phyloP scores from a whole-genome alignment of 495 filamentous ascomycete genomes.

The Lentithecium fluviatile region DNA sequence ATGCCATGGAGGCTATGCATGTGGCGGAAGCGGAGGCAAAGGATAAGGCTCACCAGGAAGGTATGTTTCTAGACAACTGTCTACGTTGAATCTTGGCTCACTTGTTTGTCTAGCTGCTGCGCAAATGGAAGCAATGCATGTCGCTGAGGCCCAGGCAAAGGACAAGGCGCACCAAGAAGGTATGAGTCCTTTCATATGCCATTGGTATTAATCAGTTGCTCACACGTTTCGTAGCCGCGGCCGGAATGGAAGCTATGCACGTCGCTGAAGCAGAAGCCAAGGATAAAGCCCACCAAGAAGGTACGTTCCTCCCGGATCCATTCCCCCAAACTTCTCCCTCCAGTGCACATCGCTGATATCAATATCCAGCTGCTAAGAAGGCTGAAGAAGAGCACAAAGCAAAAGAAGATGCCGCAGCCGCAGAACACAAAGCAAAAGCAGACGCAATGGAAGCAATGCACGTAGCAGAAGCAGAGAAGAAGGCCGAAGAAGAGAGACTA shows the following conservation, averaged over 20 bases:
- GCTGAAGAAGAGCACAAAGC: neutral
- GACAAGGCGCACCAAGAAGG: neutral
- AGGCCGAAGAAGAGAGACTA: too few species aligned
- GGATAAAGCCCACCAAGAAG: neutral
- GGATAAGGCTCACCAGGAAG: neutral
- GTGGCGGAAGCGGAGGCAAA: neutral
- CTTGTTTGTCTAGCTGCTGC: neutral
- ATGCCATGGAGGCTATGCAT: constrained; percentile 2
- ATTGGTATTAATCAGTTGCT: neutral
- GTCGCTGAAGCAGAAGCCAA: neutral
- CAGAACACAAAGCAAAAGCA: neutral
- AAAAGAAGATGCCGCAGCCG: neutral
- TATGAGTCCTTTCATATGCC: neutral
- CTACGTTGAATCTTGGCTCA: neutral
- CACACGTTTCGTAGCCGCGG: neutral
- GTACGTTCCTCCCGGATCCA: neutral
- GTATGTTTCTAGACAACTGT: neutral
- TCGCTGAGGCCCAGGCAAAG: neutral
- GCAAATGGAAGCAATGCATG: neutral
- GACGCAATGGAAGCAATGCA: neutral
- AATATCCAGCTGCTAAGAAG: neutral
- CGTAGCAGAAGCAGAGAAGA: too few species aligned
- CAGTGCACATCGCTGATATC: neutral
- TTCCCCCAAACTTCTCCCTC: neutral
- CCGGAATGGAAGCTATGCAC: neutral